Conservation (phyloP, 495 filamentous ascomycete genomes). For the Letharia lupina region DNA sequence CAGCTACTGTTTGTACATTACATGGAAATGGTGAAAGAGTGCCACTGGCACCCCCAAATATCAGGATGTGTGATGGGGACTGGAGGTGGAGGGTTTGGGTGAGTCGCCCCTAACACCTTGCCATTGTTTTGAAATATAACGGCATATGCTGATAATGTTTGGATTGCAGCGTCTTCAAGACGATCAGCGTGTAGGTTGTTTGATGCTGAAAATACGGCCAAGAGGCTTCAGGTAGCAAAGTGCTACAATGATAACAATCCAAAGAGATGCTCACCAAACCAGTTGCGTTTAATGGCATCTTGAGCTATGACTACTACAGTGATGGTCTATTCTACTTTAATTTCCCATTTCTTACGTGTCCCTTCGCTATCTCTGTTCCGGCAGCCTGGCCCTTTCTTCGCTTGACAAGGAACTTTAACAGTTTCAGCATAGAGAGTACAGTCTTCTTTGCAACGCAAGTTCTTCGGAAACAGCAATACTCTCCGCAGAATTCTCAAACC, state of each 20-base stretch:
- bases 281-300: neutral
- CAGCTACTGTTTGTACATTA: slow-evolving; percentile 96
- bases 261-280: neutral
- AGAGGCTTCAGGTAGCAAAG: neutral
- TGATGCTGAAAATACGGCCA: neutral
- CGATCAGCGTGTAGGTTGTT: slow-evolving; percentile 41
- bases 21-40: slow-evolving; percentile 85
- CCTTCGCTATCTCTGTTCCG: neutral
- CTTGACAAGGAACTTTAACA: neutral
- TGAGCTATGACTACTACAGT: neutral
- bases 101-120: slow-evolving; percentile 21
- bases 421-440: neutral
- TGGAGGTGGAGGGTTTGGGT: slow-evolving; percentile 76
- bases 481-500: neutral
- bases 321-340: neutral
- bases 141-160: slow-evolving; percentile 19
- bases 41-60: slow-evolving; percentile 96
- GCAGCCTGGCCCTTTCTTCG: neutral
- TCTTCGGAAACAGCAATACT: neutral
- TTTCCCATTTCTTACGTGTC: neutral
- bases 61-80: slow-evolving; percentile 86
- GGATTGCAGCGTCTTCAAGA: slow-evolving; percentile 43
- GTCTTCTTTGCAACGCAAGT: neutral
- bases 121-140: neutral
- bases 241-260: neutral